phyloP scores from a whole-genome alignment of 768 basidiomycete genomes.

The Clitopilus passeckerianus region DNA sequence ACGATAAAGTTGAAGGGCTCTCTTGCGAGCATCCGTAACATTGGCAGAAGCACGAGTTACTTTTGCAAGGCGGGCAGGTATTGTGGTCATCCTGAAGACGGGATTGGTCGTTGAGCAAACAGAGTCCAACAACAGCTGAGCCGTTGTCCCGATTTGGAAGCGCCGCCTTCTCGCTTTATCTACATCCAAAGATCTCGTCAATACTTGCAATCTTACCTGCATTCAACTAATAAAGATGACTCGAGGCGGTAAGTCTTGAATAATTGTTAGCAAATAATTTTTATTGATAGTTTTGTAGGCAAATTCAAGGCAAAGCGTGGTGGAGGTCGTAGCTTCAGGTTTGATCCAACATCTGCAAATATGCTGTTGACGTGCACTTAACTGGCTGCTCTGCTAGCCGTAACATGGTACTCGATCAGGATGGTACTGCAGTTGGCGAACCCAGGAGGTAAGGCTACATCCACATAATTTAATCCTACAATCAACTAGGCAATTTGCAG shows the following conservation, averaged over 20 bases:
- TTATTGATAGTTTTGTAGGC: slow-evolving; percentile 24
- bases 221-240: slow-evolving; percentile 29
- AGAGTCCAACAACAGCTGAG: neutral
- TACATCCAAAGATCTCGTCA: neutral
- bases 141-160: slow-evolving; percentile 3
- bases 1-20: slow-evolving; percentile 78
- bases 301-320: slow-evolving; percentile 87
- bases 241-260: slow-evolving; percentile 29
- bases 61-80: slow-evolving; percentile 84
- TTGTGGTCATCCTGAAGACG: slow-evolving; percentile 51
- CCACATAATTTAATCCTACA: slow-evolving; percentile 1
- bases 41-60: slow-evolving; percentile 53
- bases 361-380: slow-evolving; percentile 8
- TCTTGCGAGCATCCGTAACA: slow-evolving; percentile 55
- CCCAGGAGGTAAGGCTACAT: slow-evolving; percentile 30
- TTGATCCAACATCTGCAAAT: slow-evolving; percentile 1
- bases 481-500: slow-evolving; percentile 9
- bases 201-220: neutral
- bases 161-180: neutral
- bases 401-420: slow-evolving; percentile 52
- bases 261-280: neutral
- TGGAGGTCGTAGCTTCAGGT: slow-evolving; percentile 85
- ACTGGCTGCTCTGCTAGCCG: slow-evolving; percentile 32
- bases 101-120: slow-evolving; percentile 7
- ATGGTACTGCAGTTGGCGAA: slow-evolving; percentile 45